Evolutionary conservation across 805 yeast species (phyloP).

Genomic region (Blastobotrys mokoenaii): DNA sequence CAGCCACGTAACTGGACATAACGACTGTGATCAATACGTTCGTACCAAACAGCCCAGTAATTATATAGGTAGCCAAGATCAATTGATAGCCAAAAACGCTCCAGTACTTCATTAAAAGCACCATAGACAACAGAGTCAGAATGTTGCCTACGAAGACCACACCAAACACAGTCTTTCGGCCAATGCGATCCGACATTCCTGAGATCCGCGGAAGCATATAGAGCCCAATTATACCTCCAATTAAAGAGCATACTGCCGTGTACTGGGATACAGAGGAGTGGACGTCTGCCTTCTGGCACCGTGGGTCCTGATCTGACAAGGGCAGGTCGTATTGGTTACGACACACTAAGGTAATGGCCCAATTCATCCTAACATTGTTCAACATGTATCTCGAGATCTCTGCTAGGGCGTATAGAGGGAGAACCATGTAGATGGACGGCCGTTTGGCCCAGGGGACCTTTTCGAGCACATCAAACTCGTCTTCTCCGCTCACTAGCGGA

Average conservation of each 20-base stretch:
- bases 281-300: conserved; percentile 11
- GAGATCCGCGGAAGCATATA: conserved; percentile 11
- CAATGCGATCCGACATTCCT: conserved; percentile 11
- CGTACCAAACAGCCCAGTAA: conserved; percentile 10
- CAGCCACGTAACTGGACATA: conserved; percentile 12
- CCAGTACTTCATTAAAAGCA: conserved; percentile 3
- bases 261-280: conserved; percentile 10
- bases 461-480: conserved; percentile 3
- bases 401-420: conserved; percentile 2
- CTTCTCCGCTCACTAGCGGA: background rate
- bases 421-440: conserved; percentile 3
- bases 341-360: conserved; percentile 14
- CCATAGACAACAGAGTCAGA: conserved; percentile 4
- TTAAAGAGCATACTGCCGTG: conserved; percentile 10
- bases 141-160: conserved; percentile 11
- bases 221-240: conserved; percentile 10
- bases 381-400: conserved; percentile 3
- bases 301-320: conserved; percentile 7
- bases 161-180: conserved; percentile 8
- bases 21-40: conserved; percentile 8
- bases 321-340: conserved; percentile 3
- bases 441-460: conserved; percentile 1
- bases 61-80: conserved; percentile 7
- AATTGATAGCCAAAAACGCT: conserved; percentile 3
- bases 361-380: conserved; percentile 10